Percentiles rank a stretch among this genome's conserved stretches.
phyloP scores from a whole-genome alignment of 116 monocot genomes.

The Posidonia oceanica region DNA sequence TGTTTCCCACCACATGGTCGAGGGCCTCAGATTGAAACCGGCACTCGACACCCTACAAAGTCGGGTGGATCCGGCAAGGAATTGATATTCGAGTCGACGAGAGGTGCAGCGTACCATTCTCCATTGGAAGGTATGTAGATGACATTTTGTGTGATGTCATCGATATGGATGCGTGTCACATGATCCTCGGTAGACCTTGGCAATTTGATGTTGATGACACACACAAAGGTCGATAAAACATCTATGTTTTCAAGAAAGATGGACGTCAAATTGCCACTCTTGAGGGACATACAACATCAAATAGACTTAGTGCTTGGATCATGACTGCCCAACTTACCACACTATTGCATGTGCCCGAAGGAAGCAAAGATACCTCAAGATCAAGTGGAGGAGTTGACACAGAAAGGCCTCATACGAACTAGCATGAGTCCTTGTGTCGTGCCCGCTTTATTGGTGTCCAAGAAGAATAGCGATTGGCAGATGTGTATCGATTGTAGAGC shows the following conservation, averaged over 20 bases:
- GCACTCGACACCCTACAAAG: neutral
- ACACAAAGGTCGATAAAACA: neutral
- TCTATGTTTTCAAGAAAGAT: neutral
- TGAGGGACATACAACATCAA: neutral
- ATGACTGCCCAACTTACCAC: neutral
- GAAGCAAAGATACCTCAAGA: neutral
- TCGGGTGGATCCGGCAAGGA: neutral
- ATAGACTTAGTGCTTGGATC: neutral
- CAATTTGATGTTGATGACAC: neutral
- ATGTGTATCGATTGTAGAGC: conserved; percentile 5
- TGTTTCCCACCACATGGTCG: neutral
- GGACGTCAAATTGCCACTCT: neutral
- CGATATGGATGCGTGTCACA: neutral
- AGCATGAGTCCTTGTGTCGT: conserved; percentile 2
- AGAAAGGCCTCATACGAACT: neutral
- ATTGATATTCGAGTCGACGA: neutral
- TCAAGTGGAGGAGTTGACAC: neutral
- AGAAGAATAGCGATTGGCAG: neutral
- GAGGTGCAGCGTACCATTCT: neutral
- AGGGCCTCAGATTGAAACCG: neutral
- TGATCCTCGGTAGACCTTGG: neutral
- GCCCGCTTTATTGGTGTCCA: neutral
- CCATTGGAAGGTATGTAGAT: neutral
- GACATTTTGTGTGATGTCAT: neutral
- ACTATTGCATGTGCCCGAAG: neutral